Conservation (phyloP, 1,139 yeast genomes). For the Hansenula lynferdii region DNA sequence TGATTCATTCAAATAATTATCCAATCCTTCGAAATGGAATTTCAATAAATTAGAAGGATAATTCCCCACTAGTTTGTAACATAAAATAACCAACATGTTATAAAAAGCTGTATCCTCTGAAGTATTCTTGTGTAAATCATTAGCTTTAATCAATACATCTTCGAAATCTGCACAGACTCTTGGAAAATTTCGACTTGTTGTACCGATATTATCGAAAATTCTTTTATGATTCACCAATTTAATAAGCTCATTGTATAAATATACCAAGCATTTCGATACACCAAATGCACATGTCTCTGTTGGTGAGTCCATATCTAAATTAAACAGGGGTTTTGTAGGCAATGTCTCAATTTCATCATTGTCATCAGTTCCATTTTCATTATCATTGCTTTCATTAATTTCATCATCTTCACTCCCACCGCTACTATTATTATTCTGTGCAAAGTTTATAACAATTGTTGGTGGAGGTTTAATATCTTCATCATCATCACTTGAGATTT, state of each 20-base stretch:
- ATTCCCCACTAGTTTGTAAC: slow-evolving; percentile 2
- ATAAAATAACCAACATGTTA: background rate
- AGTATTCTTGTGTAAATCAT: background rate
- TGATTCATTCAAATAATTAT: background rate
- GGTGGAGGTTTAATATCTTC: slow-evolving; percentile 15
- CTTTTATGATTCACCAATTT: slow-evolving; percentile 19
- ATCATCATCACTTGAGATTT: slow-evolving; percentile 10
- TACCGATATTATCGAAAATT: slow-evolving; percentile 8
- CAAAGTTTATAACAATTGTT: slow-evolving; percentile 18
- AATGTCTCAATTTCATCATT: too few species aligned
- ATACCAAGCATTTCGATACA: slow-evolving; percentile 10
- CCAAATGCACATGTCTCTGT: slow-evolving; percentile 12
- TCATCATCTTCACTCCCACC: slow-evolving; percentile 2
- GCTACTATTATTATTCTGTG: too few species aligned
- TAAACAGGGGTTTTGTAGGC: slow-evolving; percentile 1
- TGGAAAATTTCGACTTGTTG: slow-evolving; percentile 20
- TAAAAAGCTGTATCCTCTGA: slow-evolving; percentile 1
- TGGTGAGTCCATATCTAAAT: background rate
- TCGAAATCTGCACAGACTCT: slow-evolving; percentile 21
- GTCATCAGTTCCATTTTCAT: background rate
- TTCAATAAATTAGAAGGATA: slow-evolving; percentile 1
- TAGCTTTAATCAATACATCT: slow-evolving; percentile 8
- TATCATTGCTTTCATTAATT: slow-evolving; percentile 3
- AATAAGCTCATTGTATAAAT: slow-evolving; percentile 12
- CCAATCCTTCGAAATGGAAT: background rate